Evolutionary conservation across 805 yeast genomes (phyloP).

Genomic region (Tetrapisispora nanseiensis): DNA sequence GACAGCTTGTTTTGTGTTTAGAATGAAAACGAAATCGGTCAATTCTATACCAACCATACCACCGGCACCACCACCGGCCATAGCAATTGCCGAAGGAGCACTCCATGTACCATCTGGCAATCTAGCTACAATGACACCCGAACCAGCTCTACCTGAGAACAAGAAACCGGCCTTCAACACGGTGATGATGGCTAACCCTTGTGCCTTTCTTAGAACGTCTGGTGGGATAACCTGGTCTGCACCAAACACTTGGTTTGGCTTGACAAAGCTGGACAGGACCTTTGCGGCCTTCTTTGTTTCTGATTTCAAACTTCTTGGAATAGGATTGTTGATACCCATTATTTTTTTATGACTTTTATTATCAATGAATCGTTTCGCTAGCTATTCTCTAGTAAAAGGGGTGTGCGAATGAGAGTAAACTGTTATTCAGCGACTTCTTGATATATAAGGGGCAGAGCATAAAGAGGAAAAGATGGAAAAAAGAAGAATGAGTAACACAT

Average conservation of each 20-base stretch:
- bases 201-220: conserved; percentile 72
- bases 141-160: conserved; percentile 95
- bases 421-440: no score
- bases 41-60: conserved; percentile 95
- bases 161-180: conserved; percentile 94
- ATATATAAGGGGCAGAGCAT: no score
- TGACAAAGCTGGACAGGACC: conserved; percentile 76
- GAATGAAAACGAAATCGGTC: conserved; percentile 91
- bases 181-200: conserved; percentile 85
- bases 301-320: conserved; percentile 76
- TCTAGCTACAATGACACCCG: conserved; percentile 90
- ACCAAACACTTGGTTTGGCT: conserved; percentile 89
- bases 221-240: conserved; percentile 89
- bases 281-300: conserved; percentile 92
- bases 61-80: conserved; percentile 99
- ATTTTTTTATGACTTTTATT: not conserved
- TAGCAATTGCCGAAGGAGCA: conserved; percentile 88
- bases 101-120: conserved; percentile 95
- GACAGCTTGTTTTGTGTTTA: conserved; percentile 82
- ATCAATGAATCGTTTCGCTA: no score
- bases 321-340: conserved; percentile 85
- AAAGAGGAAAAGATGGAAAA: no score
- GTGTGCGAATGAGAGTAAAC: no score
- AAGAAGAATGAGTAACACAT: no score
- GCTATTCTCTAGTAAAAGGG: no score